Evolutionary conservation across 192 early-diverging fungal species (phyloP), one percentile per base, ranked within the genome.

Genomic region (Umbelopsis ramanniana): DNA sequence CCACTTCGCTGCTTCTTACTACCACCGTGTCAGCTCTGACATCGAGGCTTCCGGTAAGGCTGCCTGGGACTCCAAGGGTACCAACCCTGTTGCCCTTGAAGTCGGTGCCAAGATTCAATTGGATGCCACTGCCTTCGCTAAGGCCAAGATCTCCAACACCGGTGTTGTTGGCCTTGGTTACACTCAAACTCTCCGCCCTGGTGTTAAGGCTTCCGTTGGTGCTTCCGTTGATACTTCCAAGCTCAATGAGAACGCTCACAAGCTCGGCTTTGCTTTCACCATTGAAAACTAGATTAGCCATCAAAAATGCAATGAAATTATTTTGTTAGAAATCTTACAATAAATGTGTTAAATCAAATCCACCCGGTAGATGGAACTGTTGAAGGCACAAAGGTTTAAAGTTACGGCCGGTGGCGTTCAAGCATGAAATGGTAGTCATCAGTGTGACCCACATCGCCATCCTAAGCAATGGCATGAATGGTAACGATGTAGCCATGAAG

Each of bases 1-100:
- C 85, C 76, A 89, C 78, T 96, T 94, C 86, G 84, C 96, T 74
- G 92, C 95, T 57, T 93, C 96, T 15, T 97, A 97, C 93, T 97
- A 93, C 92, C 98, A 99, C 88, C 93, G 93, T 74, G 93, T 99
- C 72, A 93, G 87, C 80, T 63, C 87, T 73, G 88, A 91, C 55
- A 89, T 98, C 76, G 96, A 99, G 86, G 96, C 96, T 70, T 96
- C 94, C 79, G 97, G 92, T 71, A 93, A 93, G 79, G 96, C 97
- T 69, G 86, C 91, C 76, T 99, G 95, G 91, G 90, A 93, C 79
- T 88, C 92, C 82, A 84, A 88, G 75, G 79, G 81, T 66, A 80
- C 84, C 69, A 92, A 94, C 77, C 82, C 88, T 74, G 91, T 93
- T 67, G 87, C 87, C 67, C 87, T 97, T 19, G 97, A 98, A 86